Base-by-base conservation (phyloP, 345 rosid species). In the Linum trigynum region DNA sequence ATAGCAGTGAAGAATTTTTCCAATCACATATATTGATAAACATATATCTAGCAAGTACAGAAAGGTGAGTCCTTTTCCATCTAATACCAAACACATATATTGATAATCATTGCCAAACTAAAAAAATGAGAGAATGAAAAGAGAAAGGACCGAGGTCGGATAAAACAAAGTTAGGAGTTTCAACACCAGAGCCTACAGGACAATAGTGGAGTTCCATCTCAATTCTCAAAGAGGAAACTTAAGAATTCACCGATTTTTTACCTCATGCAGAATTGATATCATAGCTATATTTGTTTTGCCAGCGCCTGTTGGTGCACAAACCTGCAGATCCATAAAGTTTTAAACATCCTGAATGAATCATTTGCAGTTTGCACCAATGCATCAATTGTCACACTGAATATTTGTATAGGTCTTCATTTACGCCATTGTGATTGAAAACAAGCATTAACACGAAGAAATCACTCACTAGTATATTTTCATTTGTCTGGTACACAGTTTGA, bases 261-360 rank as follows among this genome's bases (percentile, higher is more conserved):
- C 98, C 94, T 92, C 97, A 59, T 92, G 98, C 64, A 92, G 79
- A 70, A 92, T 79, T 64, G 98, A 86, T 59, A 92, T 82, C 98
- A 92, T 87, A 43, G 98, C 97, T 72, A 92, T 92, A 76, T 92
- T 92, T 74, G 98, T 90, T 81, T 92, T 92, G 12, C 98, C 98
- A 67, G 98, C 98, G 71, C 98, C 98, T 51, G 98, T 92, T n/a
- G 98, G 98, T 64, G 98, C 98, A 81, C 98, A 92, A 70, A 92
- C 98, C 98, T 92, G 80, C 73, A 80, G 68, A 59, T 63, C 68
- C 63, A 80, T 72, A 66, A 65, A 32, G 16, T 3, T 64, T 38
- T 39, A 55, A 50, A 56, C 63, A 56, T 43, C 16, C 67, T 59
- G 62, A 67, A 55, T 37, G n/a, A 7, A 39, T 60, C 50, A 38